These are phyloP conservation scores for Kodamaea neixiangensis DNA, from an alignment of 805 yeast genomes.

Conservation along the genomic window DNA sequence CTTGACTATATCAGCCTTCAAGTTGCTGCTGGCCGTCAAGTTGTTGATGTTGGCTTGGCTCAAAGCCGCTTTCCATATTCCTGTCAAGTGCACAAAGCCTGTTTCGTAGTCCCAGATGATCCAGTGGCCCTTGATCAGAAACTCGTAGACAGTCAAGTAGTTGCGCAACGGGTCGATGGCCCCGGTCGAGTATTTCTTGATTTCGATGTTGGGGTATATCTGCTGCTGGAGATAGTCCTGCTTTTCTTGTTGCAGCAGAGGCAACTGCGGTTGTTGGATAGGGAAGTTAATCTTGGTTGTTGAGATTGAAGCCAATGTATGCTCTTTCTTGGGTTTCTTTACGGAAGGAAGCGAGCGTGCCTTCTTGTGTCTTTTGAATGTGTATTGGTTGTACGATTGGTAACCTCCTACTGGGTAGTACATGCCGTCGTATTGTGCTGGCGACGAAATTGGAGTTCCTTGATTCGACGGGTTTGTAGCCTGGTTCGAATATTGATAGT, in stretches of 20 bases:
- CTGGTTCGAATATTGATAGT: background rate
- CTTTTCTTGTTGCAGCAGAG: slow-evolving; percentile 1
- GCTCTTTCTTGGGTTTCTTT: slow-evolving; percentile 7
- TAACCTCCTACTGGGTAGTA: slow-evolving; percentile 3
- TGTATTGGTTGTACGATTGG: slow-evolving; percentile 7
- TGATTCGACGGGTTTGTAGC: background rate
- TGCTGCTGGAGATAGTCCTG: slow-evolving; percentile 3
- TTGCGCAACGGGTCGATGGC: slow-evolving; percentile 64
- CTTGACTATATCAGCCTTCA: slow-evolving; percentile 78
- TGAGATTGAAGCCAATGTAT: slow-evolving; percentile 6
- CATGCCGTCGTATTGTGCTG: background rate
- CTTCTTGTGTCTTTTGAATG: slow-evolving; percentile 11
- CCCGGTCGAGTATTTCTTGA: slow-evolving; percentile 66
- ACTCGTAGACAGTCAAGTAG: slow-evolving; percentile 71
- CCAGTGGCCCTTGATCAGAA: slow-evolving; percentile 66
- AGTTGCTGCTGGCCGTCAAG: slow-evolving; percentile 16
- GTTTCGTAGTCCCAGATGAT: slow-evolving; percentile 84
- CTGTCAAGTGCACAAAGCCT: slow-evolving; percentile 85
- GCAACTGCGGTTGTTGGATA: slow-evolving; percentile 8
- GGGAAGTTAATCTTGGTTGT: slow-evolving; percentile 15
- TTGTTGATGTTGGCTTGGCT: slow-evolving; percentile 13
- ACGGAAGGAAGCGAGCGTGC: slow-evolving; percentile 6
- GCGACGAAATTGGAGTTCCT: slow-evolving; percentile 1
- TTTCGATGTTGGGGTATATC: slow-evolving; percentile 14
- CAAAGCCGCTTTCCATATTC: slow-evolving; percentile 71